Conservation (phyloP, 2,329 filamentous ascomycete genomes). For the Scedosporium apiospermum region DNA sequence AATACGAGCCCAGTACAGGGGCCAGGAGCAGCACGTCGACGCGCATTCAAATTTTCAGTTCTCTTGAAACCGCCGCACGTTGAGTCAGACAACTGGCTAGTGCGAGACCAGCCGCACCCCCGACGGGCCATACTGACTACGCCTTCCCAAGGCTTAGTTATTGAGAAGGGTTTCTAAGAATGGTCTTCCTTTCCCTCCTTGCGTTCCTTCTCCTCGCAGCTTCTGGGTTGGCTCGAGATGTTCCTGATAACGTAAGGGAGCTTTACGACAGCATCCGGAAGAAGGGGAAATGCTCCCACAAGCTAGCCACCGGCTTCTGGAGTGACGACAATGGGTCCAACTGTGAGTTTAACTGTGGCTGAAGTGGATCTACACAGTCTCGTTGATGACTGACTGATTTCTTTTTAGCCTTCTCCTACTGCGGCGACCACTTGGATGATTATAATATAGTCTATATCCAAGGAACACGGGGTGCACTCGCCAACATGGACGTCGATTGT, state of each 20-base stretch:
- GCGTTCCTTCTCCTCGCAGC: neutral
- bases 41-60: too few relatives aligned
- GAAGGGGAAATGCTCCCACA: neutral
- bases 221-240: neutral
- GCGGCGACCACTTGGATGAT: slow-evolving; percentile 31
- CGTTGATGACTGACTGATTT: neutral
- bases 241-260: slow-evolving; percentile 1
- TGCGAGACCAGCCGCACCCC: too few relatives aligned
- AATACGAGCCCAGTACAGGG: too few relatives aligned
- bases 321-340: neutral
- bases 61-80: too few relatives aligned
- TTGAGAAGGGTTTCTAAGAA: too few relatives aligned
- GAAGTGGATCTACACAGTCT: neutral
- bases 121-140: too few relatives aligned
- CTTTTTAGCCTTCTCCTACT: slow-evolving; percentile 29
- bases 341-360: neutral
- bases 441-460: slow-evolving; percentile 39
- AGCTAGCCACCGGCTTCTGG: slow-evolving; percentile 4
- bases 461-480: slow-evolving; percentile 28
- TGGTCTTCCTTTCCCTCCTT: neutral
- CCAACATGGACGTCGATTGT: slow-evolving; percentile 51
- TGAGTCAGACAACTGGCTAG: too few relatives aligned
- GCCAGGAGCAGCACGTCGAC: too few relatives aligned
- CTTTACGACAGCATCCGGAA: slow-evolving; percentile 2
- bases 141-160: too few relatives aligned